Conservation (phyloP, 2,329 filamentous ascomycete species). For the Epichloe gansuensis region DNA sequence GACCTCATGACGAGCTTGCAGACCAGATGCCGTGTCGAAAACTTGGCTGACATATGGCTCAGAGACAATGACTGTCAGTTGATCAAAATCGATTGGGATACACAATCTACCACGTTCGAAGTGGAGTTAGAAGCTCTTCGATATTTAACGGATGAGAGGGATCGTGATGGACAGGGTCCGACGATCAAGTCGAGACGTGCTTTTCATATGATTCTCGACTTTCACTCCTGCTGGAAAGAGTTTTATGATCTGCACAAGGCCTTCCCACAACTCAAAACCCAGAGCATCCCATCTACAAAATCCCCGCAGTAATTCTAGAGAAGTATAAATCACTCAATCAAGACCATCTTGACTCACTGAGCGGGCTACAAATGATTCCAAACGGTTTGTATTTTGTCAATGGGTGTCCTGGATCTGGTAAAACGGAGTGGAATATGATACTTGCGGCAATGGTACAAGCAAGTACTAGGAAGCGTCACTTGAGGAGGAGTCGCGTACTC, state of each 20-base stretch:
- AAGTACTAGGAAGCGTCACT: conserved; percentile 13
- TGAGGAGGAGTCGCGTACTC: conserved; percentile 22
- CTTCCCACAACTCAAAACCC: conserved; percentile 25
- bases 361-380: conserved; percentile 23
- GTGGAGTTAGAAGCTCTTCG: conserved; percentile 21
- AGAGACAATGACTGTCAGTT: conserved; percentile 9
- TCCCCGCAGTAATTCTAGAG: conserved; percentile 15
- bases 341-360: conserved; percentile 26
- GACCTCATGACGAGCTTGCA: conserved; percentile 54
- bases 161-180: conserved; percentile 9
- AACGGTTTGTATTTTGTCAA: conserved; percentile 33
- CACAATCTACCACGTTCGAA: conserved; percentile 17
- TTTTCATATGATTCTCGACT: conserved; percentile 22
- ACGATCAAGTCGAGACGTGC: conserved; percentile 13
- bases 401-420: conserved; percentile 35
- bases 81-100: conserved; percentile 18
- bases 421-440: conserved; percentile 34
- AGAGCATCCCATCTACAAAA: conserved; percentile 2
- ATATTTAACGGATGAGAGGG: conserved; percentile 13
- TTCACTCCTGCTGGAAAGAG: conserved; percentile 12
- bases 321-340: conserved; percentile 23
- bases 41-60: conserved; percentile 10
- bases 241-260: conserved; percentile 14
- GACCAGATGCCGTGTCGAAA: conserved; percentile 33
- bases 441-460: conserved; percentile 26